phyloP scores from a whole-genome alignment of 176 grass and related monocot genomes.

The Thinopyrum elongatum region DNA sequence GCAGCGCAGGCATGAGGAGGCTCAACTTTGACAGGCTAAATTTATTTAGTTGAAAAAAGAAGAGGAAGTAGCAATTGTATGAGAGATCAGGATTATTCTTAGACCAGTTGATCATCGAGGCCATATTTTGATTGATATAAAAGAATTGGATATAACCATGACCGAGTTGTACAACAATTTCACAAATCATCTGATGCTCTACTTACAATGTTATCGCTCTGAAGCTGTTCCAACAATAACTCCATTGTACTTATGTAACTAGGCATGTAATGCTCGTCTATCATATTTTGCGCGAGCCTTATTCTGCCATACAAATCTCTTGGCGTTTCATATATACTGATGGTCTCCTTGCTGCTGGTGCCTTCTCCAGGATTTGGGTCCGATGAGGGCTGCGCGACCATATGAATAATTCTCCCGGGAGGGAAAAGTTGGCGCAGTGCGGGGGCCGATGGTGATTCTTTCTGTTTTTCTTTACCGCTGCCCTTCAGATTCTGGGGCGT shows the following conservation, averaged over 20 bases:
- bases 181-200: constrained; percentile 31
- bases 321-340: constrained; percentile 49
- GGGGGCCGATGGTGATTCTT: neutral
- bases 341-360: constrained; percentile 36
- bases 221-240: constrained; percentile 51
- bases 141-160: constrained; percentile 43
- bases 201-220: constrained; percentile 29
- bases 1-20: too few relatives aligned
- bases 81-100: too few relatives aligned
- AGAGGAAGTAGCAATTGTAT: too few relatives aligned
- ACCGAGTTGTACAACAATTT: constrained; percentile 26
- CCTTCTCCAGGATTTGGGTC: constrained; percentile 20
- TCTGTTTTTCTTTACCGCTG: neutral
- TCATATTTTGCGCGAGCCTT: constrained; percentile 64
- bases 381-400: constrained; percentile 39
- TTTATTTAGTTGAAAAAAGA: too few relatives aligned
- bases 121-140: neutral
- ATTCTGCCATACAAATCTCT: constrained; percentile 71
- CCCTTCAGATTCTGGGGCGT: neutral
- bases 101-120: neutral
- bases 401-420: constrained; percentile 73
- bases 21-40: too few relatives aligned
- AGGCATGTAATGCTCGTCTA: constrained; percentile 71
- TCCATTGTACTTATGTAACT: constrained; percentile 71
- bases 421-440: constrained; percentile 45